Conservation (phyloP, 768 basidiomycete genomes). For the Antrodiella citrinella region DNA sequence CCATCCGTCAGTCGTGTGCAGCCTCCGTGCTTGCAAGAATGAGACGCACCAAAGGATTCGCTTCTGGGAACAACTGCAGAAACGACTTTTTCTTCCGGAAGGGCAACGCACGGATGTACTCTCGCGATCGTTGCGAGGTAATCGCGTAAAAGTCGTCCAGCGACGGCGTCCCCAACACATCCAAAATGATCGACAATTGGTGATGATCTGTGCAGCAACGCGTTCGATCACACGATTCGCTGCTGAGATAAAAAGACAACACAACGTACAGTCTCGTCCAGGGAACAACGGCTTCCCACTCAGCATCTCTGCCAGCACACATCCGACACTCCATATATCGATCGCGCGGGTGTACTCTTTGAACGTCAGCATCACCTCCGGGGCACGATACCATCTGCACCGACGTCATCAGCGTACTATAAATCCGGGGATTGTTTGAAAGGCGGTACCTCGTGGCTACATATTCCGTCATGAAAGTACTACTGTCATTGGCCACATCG, state of each 20-base stretch:
- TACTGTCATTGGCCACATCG: conserved; percentile 64
- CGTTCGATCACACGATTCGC: neutral
- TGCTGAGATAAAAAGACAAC: conserved; percentile 5
- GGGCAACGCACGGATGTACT: conserved; percentile 83
- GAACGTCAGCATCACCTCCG: conserved; percentile 97
- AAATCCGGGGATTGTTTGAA: conserved; percentile 2
- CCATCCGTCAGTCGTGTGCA: neutral
- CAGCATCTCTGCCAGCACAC: conserved; percentile 87
- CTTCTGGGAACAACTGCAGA: conserved; percentile 59
- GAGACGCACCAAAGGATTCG: conserved; percentile 48
- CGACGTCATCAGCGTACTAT: neutral
- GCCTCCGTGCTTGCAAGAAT: conserved; percentile 19
- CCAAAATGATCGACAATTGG: conserved; percentile 87
- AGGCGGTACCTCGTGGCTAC: conserved; percentile 75
- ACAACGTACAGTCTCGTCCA: conserved; percentile 75
- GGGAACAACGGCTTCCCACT: conserved; percentile 91
- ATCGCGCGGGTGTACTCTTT: conserved; percentile 89
- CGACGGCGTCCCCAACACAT: conserved; percentile 85
- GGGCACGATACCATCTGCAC: conserved; percentile 89
- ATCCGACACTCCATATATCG: conserved; percentile 84
- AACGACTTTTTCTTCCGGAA: conserved; percentile 79
- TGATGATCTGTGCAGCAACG: conserved; percentile 56
- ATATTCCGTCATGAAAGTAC: conserved; percentile 88
- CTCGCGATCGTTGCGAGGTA: conserved; percentile 67
- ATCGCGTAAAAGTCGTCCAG: conserved; percentile 96